Evolutionary conservation across 495 filamentous ascomycete species (phyloP).

Genomic region (Lepraria neglecta): DNA sequence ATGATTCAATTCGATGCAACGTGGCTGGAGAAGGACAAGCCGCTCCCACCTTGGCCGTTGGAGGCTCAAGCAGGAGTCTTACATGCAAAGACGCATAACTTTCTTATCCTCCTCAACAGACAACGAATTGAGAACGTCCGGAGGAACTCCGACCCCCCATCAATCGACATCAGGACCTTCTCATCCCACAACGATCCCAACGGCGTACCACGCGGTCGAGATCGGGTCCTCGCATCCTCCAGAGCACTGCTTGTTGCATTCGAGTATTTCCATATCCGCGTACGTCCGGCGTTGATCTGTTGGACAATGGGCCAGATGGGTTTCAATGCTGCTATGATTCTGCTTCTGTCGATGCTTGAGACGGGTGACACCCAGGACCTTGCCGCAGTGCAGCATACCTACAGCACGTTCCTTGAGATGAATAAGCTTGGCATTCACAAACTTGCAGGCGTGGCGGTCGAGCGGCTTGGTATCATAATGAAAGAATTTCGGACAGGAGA

Average conservation of each 20-base stretch:
- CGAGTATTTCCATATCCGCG: conserved; percentile 39
- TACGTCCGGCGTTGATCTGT: conserved; percentile 40
- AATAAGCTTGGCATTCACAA: conserved; percentile 38
- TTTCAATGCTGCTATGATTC: conserved; percentile 45
- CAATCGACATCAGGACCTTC: conserved; percentile 12
- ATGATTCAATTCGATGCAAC: conserved; percentile 40
- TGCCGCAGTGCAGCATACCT: conserved; percentile 36
- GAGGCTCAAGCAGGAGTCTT: conserved; percentile 38
- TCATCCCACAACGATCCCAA: conserved; percentile 11
- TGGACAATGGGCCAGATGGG: conserved; percentile 45
- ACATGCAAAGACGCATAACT: conserved; percentile 42
- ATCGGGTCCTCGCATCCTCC: conserved; percentile 39
- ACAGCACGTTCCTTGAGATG: conserved; percentile 39
- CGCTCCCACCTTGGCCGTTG: conserved; percentile 41
- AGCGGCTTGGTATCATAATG: conserved; percentile 31
- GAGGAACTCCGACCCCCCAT: conserved; percentile 18
- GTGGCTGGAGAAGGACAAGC: conserved; percentile 37
- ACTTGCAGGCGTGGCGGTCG: conserved; percentile 38
- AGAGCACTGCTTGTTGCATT: conserved; percentile 38
- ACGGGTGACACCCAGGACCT: conserved; percentile 33
- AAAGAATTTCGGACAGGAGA: conserved; percentile 27
- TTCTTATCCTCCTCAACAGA: conserved; percentile 42
- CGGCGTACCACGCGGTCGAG: conserved; percentile 34
- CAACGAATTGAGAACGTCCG: conserved; percentile 33
- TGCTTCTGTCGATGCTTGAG: conserved; percentile 40